Evolutionary conservation across 176 grass and related monocot species (phyloP), one percentile per base, ranked within the genome.

Genomic region (Ananas comosus): DNA sequence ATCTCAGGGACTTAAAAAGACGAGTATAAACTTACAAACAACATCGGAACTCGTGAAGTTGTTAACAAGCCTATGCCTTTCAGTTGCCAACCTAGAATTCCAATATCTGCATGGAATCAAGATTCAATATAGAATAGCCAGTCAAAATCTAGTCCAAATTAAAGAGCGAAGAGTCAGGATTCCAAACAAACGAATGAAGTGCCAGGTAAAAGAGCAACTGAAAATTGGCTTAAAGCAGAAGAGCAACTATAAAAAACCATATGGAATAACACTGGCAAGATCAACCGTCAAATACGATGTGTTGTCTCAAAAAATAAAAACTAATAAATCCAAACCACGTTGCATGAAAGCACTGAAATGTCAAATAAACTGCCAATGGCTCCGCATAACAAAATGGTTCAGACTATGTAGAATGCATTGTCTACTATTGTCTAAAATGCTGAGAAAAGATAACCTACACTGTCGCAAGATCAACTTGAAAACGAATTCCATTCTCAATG

Each of bases 21-120:
- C 7, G 2, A 61, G 17, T 18, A 69, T 53, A 33, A 73, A 86
- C 85, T 96, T 80, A 96, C 92, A 96, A 71, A 96, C 80, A 78
- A 96, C 70, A 83, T 96, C 92, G 51, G 81, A 86, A 23, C 70
- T 83, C 83, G 65, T 74, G 66, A 91, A 91, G 58, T 74, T 78
- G 76, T 51, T 65, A 33, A 96, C 65, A n/a, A 91, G 85, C 73
- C 92, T 91, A 73, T 87, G 85, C 65, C 86, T 89, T 74, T 96
- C 88, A 19, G 88, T 91, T 67, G 88, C 81, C 80, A 91, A 72
- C 72, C 76, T 91, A 76, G 92, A 96, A 83, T 91, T 96, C 92
- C 92, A 91, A 83, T 96, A 96, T 69, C 92, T 96, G 72, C 69
- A 82, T 1, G 24, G 10, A 76, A 58, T 64, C 10, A 67, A 71